These are phyloP conservation scores for Uronychia setigera DNA, from an alignment of 73 alveolate species.

Conservation along the genomic window DNA sequence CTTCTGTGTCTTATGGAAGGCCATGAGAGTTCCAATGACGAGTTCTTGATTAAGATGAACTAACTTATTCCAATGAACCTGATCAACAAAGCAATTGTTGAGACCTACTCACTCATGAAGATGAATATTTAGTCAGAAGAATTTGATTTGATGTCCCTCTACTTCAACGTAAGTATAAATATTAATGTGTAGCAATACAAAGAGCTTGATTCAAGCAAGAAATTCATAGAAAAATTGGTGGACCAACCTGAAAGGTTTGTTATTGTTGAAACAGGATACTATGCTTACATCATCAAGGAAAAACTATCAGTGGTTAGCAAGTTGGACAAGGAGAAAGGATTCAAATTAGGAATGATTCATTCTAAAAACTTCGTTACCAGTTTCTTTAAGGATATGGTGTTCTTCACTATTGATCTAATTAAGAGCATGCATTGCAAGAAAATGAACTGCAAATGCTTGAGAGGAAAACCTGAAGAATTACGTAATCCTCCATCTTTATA, in stretches of 20 bases:
- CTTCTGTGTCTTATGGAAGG: not conserved
- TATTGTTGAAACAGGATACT: not conserved
- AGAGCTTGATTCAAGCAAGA: not conserved
- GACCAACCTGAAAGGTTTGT: not conserved
- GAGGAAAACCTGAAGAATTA: not conserved
- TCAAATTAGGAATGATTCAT: too few relatives aligned
- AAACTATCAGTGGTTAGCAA: not conserved
- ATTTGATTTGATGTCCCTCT: not conserved
- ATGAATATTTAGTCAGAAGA: not conserved
- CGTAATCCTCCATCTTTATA: not conserved
- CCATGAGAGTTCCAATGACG: not conserved
- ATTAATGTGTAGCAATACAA: not conserved
- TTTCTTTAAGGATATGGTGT: too few relatives aligned
- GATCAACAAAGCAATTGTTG: not conserved
- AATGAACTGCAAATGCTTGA: not conserved
- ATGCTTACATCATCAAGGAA: not conserved
- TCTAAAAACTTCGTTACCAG: too few relatives aligned
- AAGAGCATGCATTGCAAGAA: too few relatives aligned
- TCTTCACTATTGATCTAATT: too few relatives aligned
- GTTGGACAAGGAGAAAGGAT: too few relatives aligned
- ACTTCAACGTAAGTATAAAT: not conserved
- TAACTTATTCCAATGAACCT: not conserved
- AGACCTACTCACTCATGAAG: not conserved
- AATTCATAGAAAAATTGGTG: not conserved
- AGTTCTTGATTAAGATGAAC: not conserved